Evolutionary conservation across 164 flowering plant species (phyloP), one percentile per base, ranked within the genome.

Genomic region (Vitis rupestris): DNA sequence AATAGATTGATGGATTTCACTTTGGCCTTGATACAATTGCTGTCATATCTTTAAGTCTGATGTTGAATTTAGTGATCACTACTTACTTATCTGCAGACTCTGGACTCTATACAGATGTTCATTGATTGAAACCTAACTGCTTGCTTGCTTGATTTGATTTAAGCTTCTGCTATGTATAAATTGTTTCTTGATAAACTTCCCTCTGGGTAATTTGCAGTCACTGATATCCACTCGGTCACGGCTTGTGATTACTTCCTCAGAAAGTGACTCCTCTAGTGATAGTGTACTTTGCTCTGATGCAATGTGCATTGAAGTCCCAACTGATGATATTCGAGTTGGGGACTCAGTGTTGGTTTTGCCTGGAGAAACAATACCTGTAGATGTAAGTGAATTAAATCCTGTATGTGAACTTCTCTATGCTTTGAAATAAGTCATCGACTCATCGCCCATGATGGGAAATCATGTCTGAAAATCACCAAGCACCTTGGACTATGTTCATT

Each of bases 351-450:
- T 94, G 81, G 95, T 92, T 72, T 85, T 94, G 62, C 97, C 98
- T 69, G 98, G 98, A 49, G 98, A 94, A 82, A 85, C 90, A 16
- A 82, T 94, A 71, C 95, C 98, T 65, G 88, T 94, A 10, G 98
- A 94, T 84, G 98, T 94, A 83, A 74, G 97, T 67, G 23, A 19
- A 61, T 73, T 54, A 44, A 65, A 50, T 58, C 17, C 19, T 17
- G n/a, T 67, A 44, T 66, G 30, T 50, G 56, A 59, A 19, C 4
- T 51, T 70, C 58, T 12, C 29, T 13, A 31, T 50, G 47, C 14
- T n/a, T 48, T 66, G 63, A 23, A 31, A 8, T 29, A 0, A 52
- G 30, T 19, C 37, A 50, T 10, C 19, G 16, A 19, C 44, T 37
- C 44, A 37, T 37, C 7, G 44, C 44, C 44, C 44, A 37, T 37